phyloP scores from a whole-genome alignment of 768 basidiomycete genomes.

The Cyathus striatus region DNA sequence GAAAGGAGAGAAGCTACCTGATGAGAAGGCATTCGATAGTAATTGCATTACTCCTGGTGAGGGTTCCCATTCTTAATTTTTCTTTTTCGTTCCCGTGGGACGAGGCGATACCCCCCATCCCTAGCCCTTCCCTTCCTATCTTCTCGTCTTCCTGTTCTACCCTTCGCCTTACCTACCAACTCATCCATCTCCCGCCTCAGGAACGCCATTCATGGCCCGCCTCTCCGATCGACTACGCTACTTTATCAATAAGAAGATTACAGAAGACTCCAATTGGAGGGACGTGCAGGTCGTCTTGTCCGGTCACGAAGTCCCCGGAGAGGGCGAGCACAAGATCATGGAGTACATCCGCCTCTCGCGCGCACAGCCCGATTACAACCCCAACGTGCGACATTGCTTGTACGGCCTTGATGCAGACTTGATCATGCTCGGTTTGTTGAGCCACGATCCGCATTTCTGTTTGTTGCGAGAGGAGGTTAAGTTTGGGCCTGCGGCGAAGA shows the following conservation, averaged over 20 bases:
- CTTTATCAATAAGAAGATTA: constrained; percentile 97
- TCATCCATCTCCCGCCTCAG: constrained; percentile 38
- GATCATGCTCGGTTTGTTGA: constrained; percentile 95
- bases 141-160: too few relatives aligned
- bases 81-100: too few relatives aligned
- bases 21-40: constrained; percentile 94
- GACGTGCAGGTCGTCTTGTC: constrained; percentile 89
- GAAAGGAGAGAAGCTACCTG: constrained; percentile 88
- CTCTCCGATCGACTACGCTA: constrained; percentile 92
- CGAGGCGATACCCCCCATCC: too few relatives aligned
- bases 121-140: too few relatives aligned
- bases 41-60: constrained; percentile 97
- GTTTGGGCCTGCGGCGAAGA: constrained; percentile 79
- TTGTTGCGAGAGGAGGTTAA: constrained; percentile 96
- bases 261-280: constrained; percentile 95
- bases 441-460: constrained; percentile 99
- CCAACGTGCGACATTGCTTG: constrained; percentile 94
- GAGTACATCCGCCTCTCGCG: constrained; percentile 94
- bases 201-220: constrained; percentile 92
- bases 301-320: constrained; percentile 97
- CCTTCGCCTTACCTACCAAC: too few relatives aligned
- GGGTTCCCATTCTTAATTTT: constrained; percentile 14
- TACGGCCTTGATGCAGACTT: constrained; percentile 98
- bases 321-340: constrained; percentile 99
- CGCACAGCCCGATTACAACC: constrained; percentile 94